Evolutionary conservation across 2,329 filamentous ascomycete species (phyloP), one percentile per base, ranked within the genome.

Genomic region (Sporothrix luriei): DNA sequence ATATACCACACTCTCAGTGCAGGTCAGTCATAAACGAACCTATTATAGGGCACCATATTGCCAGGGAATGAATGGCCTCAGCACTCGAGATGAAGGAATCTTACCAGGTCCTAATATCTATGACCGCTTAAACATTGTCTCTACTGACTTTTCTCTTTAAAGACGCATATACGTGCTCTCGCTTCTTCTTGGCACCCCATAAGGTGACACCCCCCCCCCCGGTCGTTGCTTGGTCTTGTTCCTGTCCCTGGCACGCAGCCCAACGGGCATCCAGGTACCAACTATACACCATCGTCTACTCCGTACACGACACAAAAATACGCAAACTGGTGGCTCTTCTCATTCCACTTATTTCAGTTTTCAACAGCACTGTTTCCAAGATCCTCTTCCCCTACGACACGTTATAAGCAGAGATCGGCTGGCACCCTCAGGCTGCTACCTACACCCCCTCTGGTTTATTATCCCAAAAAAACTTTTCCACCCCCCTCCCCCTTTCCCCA

Each of bases 21-120:
- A 38, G 65, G 64, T 43, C 65, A 55, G 48, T 29, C 59, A 59
- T 51, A 68, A 57, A 26, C 40, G 48, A 51, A 46, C 57, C 43
- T 71, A 57, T 54, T 73, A 72, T 73, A 73, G 69, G 67, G 55
- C 55, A 66, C 54, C 59, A 61, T 54, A 57, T 67, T 68, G 51
- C 46, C 49, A 70, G 67, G 61, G 67, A 38, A 57, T 64, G 67
- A 38, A 57, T 64, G 43, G 62, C 62, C 21, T 43, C 64, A 57
- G 55, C 61, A 29, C 61, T 66, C 67, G 51, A 69, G 64, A 65
- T 66, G 69, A 72, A 62, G 67, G 69, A 71, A 69, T 64, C 64
- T 66, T 71, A 68, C 61, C 64, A 69, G 70, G 70, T 64, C 65
- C 68, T n/a, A 62, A 71, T 71, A 68, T 69, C 51, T 24, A 69